Conservation (phyloP, 2,329 filamentous ascomycete genomes). For the Phyllosticta citribraziliensis region DNA sequence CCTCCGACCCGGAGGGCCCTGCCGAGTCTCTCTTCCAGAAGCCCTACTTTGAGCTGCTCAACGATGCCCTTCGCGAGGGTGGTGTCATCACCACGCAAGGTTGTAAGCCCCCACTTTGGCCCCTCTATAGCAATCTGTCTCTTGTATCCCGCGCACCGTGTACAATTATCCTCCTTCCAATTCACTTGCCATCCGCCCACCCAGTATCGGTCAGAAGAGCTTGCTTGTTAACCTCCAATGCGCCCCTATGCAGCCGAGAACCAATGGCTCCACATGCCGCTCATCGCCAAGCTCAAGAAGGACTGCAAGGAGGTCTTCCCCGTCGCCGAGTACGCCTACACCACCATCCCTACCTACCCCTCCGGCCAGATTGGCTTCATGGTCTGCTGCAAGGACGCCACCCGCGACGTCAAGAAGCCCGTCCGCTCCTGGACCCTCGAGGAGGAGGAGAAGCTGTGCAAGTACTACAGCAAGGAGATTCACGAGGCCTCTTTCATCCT, state of each 20-base stretch:
- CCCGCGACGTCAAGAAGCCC: constrained; percentile 73
- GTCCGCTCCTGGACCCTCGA: constrained; percentile 70
- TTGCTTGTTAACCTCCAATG: constrained; percentile 18
- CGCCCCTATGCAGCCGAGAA: constrained; percentile 65
- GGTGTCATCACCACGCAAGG: constrained; percentile 99
- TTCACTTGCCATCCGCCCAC: neutral
- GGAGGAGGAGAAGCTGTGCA: constrained; percentile 87
- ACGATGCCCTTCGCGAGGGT: constrained; percentile 81
- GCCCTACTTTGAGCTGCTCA: constrained; percentile 92
- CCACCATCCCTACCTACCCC: constrained; percentile 97
- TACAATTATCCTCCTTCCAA: neutral
- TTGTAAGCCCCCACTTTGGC: constrained; percentile 72
- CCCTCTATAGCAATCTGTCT: neutral
- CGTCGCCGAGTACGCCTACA: constrained; percentile 96
- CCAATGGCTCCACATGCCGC: constrained; percentile 93
- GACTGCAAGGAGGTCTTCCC: constrained; percentile 96
- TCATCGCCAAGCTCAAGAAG: constrained; percentile 94
- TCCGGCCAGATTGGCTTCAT: constrained; percentile 99
- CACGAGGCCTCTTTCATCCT: constrained; percentile 91
- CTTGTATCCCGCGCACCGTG: constrained; percentile 12
- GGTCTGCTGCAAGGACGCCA: constrained; percentile 95
- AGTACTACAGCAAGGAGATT: constrained; percentile 95
- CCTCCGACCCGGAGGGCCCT: constrained; percentile 91
- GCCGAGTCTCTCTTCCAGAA: constrained; percentile 97
- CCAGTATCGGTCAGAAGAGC: neutral